These are phyloP conservation scores for Thalassiosira delicatula DNA, from an alignment of 352 stramenopile genomes.

Conservation along the genomic window DNA sequence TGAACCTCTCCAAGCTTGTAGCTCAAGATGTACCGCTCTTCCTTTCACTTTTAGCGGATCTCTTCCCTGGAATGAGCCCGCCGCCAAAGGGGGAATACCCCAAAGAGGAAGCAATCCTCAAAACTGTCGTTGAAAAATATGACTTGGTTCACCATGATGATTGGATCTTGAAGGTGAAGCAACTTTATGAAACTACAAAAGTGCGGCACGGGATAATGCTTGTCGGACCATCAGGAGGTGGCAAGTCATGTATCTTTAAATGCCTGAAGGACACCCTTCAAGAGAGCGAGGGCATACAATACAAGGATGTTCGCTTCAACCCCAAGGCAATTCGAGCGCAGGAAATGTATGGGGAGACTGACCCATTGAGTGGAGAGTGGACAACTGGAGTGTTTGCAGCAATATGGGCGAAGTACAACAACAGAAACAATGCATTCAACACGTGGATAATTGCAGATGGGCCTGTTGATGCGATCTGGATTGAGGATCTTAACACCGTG, in stretches of 20 bases:
- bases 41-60: slow-evolving; percentile 92
- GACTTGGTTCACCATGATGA: slow-evolving; percentile 87
- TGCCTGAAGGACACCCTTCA: slow-evolving; percentile 94
- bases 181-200: slow-evolving; percentile 96
- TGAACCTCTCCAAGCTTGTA: slow-evolving; percentile 99
- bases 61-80: slow-evolving; percentile 94
- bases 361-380: slow-evolving; percentile 99
- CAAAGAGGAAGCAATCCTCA: slow-evolving; percentile 90
- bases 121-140: slow-evolving; percentile 90
- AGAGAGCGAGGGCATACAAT: slow-evolving; percentile 93
- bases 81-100: slow-evolving; percentile 94
- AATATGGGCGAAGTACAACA: slow-evolving; percentile 97
- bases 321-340: slow-evolving; percentile 99
- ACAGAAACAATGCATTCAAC: slow-evolving; percentile 94
- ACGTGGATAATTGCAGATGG: slow-evolving; percentile 99
- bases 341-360: slow-evolving; percentile 97
- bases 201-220: slow-evolving; percentile 96
- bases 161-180: slow-evolving; percentile 98
- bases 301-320: slow-evolving; percentile 98
- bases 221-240: slow-evolving; percentile 95
- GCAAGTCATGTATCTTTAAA: slow-evolving; percentile 95
- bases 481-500: slow-evolving; percentile 99
- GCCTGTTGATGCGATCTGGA: slow-evolving; percentile 99
- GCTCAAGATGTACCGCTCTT: slow-evolving; percentile 97
- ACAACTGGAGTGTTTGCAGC: slow-evolving; percentile 98